Evolutionary conservation across 371 early-diverging fungal species (phyloP).

Genomic region (Nosema muscidifuracis): DNA sequence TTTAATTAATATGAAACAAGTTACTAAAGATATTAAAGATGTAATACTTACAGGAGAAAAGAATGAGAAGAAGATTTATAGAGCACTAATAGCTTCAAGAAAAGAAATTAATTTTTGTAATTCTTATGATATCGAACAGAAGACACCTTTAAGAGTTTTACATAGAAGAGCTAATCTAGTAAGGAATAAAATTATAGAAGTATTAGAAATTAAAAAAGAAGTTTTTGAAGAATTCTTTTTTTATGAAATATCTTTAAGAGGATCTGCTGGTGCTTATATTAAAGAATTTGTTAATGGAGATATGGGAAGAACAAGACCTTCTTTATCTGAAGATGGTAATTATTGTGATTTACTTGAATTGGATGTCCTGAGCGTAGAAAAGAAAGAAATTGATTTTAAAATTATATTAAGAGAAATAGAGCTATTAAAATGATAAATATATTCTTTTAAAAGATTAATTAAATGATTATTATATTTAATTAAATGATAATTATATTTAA

Average conservation of each 20-base stretch:
- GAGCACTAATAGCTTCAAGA: constrained; percentile 21
- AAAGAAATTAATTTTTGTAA: constrained; percentile 24
- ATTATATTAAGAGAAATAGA: too few species aligned
- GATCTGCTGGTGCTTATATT: constrained; percentile 82
- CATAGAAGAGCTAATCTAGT: constrained; percentile 60
- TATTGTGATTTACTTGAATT: constrained; percentile 73
- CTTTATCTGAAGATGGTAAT: constrained; percentile 66
- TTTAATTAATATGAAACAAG: constrained; percentile 40
- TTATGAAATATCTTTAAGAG: constrained; percentile 23
- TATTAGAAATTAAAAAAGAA: constrained; percentile 4
- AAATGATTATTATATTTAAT: too few species aligned
- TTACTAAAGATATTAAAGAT: constrained; percentile 24
- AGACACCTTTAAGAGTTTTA: constrained; percentile 82
- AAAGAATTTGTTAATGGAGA: constrained; percentile 96
- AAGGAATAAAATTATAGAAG: constrained; percentile 40
- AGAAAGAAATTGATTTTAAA: constrained; percentile 6
- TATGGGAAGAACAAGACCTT: constrained; percentile 77
- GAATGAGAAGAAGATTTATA: constrained; percentile 44
- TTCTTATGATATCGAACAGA: constrained; percentile 67
- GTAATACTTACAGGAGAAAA: constrained; percentile 44
- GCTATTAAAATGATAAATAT: too few species aligned
- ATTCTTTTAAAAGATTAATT: too few species aligned
- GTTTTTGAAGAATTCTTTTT: constrained; percentile 17
- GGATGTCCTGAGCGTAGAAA: constrained; percentile 72
- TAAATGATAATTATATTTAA: too few species aligned